Conservation (phyloP, 495 filamentous ascomycete species). For the Xylaria venustula region DNA sequence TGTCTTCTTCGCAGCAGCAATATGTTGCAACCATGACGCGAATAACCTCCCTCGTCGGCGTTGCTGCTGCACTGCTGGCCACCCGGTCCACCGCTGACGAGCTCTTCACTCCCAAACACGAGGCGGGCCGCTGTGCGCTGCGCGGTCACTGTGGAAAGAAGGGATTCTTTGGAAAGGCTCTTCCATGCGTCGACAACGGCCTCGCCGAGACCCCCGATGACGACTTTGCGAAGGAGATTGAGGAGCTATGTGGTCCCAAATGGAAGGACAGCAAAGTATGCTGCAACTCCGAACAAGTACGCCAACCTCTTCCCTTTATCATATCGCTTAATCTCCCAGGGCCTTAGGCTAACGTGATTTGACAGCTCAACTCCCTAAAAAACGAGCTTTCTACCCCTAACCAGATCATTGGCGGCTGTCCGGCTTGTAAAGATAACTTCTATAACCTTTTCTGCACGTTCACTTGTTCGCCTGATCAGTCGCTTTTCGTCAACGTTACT, state of each 20-base stretch:
- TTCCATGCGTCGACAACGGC: constrained; percentile 94
- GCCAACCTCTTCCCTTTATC: constrained; percentile 16
- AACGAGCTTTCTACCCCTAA: constrained; percentile 84
- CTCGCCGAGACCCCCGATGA: constrained; percentile 70
- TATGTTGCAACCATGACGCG: constrained; percentile 29
- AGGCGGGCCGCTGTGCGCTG: constrained; percentile 86
- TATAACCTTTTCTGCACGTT: constrained; percentile 97
- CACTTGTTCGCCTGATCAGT: constrained; percentile 95
- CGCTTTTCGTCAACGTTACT: constrained; percentile 92
- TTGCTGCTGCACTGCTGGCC: constrained; percentile 34
- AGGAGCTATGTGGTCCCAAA: constrained; percentile 80
- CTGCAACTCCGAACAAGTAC: constrained; percentile 77
- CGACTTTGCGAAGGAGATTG: constrained; percentile 67
- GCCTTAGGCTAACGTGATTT: constrained; percentile 21
- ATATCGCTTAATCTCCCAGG: background rate
- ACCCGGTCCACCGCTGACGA: constrained; percentile 31
- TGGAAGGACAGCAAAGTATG: constrained; percentile 84
- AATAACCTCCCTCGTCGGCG: constrained; percentile 33
- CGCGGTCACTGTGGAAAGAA: constrained; percentile 88
- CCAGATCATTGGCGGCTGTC: constrained; percentile 84
- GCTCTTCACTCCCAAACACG: constrained; percentile 63
- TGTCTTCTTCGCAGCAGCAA: background rate
- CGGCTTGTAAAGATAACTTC: constrained; percentile 95
- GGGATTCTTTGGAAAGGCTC: constrained; percentile 77
- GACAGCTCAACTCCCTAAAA: constrained; percentile 70